Percentiles rank a stretch among this genome's conserved stretches.
These are phyloP conservation scores for Oropetium thomaeum DNA, from an alignment of 176 grass and related monocot species.

Conservation along the genomic window DNA sequence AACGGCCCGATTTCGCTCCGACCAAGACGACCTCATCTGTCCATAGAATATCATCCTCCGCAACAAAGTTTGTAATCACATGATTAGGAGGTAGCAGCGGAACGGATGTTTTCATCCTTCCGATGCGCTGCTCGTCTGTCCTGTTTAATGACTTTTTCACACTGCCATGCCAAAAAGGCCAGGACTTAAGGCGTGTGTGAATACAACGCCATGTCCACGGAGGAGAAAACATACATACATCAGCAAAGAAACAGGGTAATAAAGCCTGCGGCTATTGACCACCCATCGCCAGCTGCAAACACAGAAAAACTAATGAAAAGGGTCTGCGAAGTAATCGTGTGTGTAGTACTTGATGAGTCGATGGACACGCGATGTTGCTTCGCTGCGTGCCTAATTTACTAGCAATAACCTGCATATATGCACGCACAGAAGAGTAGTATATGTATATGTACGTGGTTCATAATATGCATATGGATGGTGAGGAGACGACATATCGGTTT, in stretches of 20 bases:
- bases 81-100: constrained; percentile 34
- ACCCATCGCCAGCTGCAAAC: neutral
- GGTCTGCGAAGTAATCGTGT: neutral
- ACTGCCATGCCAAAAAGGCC: neutral
- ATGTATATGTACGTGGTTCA: no score
- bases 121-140: constrained; percentile 10
- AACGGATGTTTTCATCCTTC: constrained; percentile 15
- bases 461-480: neutral
- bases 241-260: constrained; percentile 3
- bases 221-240: neutral
- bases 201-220: constrained; percentile 25
- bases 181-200: no score
- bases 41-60: no score
- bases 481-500: no score
- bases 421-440: neutral
- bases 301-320: neutral
- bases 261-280: neutral
- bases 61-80: constrained; percentile 34
- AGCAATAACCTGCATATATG: no score
- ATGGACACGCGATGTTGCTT: constrained; percentile 19
- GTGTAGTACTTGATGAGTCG: neutral
- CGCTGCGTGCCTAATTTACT: neutral
- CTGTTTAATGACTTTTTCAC: constrained; percentile 13
- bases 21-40: neutral
- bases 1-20: constrained; percentile 31